phyloP scores from a whole-genome alignment of 2,329 filamentous ascomycete genomes.

The Basipetospora sp. region DNA sequence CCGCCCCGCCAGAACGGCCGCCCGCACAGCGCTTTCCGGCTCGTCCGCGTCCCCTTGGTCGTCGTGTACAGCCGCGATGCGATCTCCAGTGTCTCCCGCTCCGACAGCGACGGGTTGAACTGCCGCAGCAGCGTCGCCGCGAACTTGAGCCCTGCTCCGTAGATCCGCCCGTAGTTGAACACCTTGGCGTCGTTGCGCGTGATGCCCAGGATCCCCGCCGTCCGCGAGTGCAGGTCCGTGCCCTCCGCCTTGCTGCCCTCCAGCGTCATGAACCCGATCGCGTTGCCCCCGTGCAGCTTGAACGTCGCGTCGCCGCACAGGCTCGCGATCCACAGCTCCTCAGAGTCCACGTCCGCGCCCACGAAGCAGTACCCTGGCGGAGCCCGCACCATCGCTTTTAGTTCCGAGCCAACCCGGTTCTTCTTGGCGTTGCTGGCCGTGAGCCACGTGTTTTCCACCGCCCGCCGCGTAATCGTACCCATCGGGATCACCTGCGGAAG shows the following conservation, averaged over 20 bases:
- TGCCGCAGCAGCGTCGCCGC: constrained; percentile 78
- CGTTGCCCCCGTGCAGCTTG: constrained; percentile 86
- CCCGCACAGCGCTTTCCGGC: constrained; percentile 54
- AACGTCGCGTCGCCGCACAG: constrained; percentile 90
- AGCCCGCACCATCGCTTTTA: constrained; percentile 92
- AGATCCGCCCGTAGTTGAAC: constrained; percentile 97
- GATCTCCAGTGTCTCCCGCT: constrained; percentile 59
- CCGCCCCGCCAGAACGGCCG: constrained; percentile 85
- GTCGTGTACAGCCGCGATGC: constrained; percentile 70
- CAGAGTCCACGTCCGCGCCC: constrained; percentile 90
- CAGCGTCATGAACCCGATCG: constrained; percentile 96
- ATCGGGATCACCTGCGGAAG: constrained; percentile 92
- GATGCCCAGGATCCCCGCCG: constrained; percentile 81
- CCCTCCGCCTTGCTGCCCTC: constrained; percentile 90
- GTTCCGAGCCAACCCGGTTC: constrained; percentile 87
- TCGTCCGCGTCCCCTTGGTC: constrained; percentile 82
- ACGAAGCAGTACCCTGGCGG: constrained; percentile 86
- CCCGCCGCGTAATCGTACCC: constrained; percentile 88
- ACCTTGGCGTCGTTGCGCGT: constrained; percentile 91
- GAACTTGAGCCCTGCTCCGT: constrained; percentile 92
- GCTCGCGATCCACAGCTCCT: constrained; percentile 96
- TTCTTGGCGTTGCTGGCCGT: constrained; percentile 94
- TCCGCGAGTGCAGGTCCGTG: constrained; percentile 88
- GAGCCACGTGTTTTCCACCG: constrained; percentile 96
- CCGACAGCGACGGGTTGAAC: constrained; percentile 76